A percentile compares a stretch with the other conserved stretches of the same genome.
Evolutionary conservation across 2,329 filamentous ascomycete genomes (phyloP).

Genomic region (Arthroderma uncinatum): DNA sequence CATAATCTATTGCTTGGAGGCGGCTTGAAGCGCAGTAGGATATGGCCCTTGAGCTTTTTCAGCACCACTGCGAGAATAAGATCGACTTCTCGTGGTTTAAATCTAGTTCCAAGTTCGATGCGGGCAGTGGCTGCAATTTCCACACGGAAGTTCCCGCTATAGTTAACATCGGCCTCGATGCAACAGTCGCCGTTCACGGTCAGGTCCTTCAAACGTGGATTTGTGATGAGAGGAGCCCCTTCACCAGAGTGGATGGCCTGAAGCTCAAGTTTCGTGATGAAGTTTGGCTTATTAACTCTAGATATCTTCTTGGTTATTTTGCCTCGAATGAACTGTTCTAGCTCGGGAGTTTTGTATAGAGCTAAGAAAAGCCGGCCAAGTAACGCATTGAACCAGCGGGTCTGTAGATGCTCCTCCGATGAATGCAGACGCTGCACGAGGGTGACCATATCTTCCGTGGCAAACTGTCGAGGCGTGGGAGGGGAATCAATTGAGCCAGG

Average conservation of each 20-base stretch:
- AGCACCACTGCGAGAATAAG: conserved; percentile 76
- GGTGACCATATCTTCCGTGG: conserved; percentile 75
- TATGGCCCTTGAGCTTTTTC: conserved; percentile 73
- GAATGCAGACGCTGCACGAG: conserved; percentile 85
- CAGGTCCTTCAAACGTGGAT: conserved; percentile 74
- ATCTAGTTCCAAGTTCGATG: conserved; percentile 76
- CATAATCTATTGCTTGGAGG: conserved; percentile 93
- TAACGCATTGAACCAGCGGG: conserved; percentile 85
- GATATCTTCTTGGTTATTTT: conserved; percentile 96
- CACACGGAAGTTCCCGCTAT: conserved; percentile 77
- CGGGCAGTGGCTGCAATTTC: conserved; percentile 88
- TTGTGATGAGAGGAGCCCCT: conserved; percentile 76
- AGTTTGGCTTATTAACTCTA: conserved; percentile 79
- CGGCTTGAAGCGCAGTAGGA: conserved; percentile 79
- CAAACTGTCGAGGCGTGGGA: conserved; percentile 63
- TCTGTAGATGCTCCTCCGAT: conserved; percentile 80
- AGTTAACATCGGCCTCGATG: conserved; percentile 76
- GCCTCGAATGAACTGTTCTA: conserved; percentile 65
- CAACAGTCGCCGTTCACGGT: conserved; percentile 85
- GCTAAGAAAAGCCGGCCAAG: conserved; percentile 80
- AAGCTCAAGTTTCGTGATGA: conserved; percentile 75
- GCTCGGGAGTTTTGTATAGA: conserved; percentile 69
- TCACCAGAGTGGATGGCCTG: conserved; percentile 77
- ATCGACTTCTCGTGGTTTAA: conserved; percentile 84
- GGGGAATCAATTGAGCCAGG: conserved; percentile 46